phyloP scores from a whole-genome alignment of 371 early-diverging fungal species.

The Saksenaea vasiformis region DNA sequence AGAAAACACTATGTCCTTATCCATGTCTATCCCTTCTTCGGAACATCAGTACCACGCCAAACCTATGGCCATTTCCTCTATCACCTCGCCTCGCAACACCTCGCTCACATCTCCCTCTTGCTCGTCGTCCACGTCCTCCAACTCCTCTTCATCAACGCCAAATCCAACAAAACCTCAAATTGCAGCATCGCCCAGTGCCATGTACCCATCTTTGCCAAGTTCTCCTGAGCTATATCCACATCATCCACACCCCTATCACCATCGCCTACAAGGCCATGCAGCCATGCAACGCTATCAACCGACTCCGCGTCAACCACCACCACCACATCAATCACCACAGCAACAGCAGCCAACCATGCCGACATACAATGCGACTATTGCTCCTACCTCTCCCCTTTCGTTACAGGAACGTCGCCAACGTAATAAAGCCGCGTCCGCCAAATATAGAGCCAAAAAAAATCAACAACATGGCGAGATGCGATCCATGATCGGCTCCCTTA shows the following conservation, averaged over 20 bases:
- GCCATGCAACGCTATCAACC: background rate
- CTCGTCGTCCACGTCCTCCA: constrained; percentile 8
- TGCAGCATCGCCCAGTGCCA: background rate
- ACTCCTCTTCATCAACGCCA: constrained; percentile 9
- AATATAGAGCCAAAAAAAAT: constrained; percentile 67
- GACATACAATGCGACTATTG: background rate
- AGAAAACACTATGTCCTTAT: background rate
- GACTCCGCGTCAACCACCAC: background rate
- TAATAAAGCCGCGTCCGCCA: constrained; percentile 67
- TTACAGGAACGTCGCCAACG: constrained; percentile 56
- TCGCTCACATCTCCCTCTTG: constrained; percentile 11
- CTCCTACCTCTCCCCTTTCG: constrained; percentile 38
- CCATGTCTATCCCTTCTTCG: background rate
- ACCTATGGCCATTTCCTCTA: constrained; percentile 48
- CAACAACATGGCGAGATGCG: constrained; percentile 61
- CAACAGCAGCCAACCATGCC: background rate
- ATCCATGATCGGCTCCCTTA: constrained; percentile 39
- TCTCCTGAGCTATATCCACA: constrained; percentile 7
- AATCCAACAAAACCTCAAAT: background rate
- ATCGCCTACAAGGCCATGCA: constrained; percentile 21
- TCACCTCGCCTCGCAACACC: constrained; percentile 23
- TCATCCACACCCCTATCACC: constrained; percentile 26
- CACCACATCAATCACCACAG: background rate
- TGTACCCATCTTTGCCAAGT: constrained; percentile 7
- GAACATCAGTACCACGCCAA: constrained; percentile 7